Percentiles rank a stretch among this genome's conserved stretches.
Evolutionary conservation across 352 stramenopile species (phyloP).

Genomic region (Phytophthora foliorum): DNA sequence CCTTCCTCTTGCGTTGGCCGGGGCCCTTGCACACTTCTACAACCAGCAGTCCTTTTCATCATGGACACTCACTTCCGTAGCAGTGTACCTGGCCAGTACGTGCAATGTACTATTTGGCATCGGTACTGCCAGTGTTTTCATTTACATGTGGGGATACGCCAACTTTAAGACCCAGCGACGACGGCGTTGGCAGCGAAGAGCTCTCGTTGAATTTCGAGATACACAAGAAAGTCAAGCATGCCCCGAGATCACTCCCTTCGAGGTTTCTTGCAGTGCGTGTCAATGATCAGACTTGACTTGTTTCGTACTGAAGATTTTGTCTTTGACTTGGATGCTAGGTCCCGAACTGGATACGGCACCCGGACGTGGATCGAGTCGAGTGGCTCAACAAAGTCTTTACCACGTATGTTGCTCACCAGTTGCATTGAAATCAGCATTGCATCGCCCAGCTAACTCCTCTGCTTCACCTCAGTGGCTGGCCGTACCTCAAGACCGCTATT

Average conservation of each 20-base stretch:
- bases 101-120: constrained; percentile 59
- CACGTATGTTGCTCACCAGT: constrained; percentile 26
- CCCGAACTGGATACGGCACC: constrained; percentile 63
- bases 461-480: constrained; percentile 59
- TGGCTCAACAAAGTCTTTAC: constrained; percentile 85
- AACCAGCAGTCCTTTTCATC: constrained; percentile 39
- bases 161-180: constrained; percentile 57
- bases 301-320: constrained; percentile 2
- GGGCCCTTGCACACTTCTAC: constrained; percentile 47
- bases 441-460: constrained; percentile 5
- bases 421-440: background rate
- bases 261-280: constrained; percentile 17
- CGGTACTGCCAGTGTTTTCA: constrained; percentile 38
- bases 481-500: constrained; percentile 81
- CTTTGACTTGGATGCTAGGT: constrained; percentile 32
- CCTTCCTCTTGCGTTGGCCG: constrained; percentile 61
- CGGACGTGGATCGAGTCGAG: constrained; percentile 77
- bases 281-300: background rate
- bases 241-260: constrained; percentile 28
- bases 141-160: constrained; percentile 69
- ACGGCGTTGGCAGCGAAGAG: constrained; percentile 20
- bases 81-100: constrained; percentile 47
- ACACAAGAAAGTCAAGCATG: constrained; percentile 42
- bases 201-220: constrained; percentile 32
- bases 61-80: constrained; percentile 43